These are phyloP conservation scores for Pseudocercospora musae DNA, from an alignment of 2,329 filamentous ascomycete species.

Conservation along the genomic window DNA sequence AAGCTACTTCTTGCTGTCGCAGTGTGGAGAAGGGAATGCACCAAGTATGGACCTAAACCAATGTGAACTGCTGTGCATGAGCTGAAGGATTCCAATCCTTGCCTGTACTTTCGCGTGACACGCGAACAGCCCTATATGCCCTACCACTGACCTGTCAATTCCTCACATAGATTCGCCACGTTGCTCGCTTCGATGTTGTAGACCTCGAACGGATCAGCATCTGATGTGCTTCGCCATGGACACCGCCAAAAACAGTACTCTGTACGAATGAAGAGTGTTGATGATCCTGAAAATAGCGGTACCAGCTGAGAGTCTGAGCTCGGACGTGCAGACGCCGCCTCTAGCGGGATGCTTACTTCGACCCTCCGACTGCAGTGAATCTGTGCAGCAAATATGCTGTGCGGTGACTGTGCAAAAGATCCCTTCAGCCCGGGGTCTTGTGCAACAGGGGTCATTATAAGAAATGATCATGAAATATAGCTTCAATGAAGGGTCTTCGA, in stretches of 20 bases:
- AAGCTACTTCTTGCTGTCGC: constrained; percentile 1
- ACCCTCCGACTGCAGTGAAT: not conserved
- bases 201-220: constrained; percentile 6
- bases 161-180: not conserved
- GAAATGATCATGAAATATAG: not conserved
- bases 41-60: not conserved
- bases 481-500: not conserved
- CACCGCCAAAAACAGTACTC: constrained; percentile 3
- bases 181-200: not conserved
- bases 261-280: not conserved
- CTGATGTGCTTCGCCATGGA: constrained; percentile 1
- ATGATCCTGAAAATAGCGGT: not conserved
- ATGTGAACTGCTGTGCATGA: not conserved
- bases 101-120: not conserved
- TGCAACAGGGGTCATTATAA: not conserved
- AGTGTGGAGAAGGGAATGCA: not conserved
- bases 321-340: constrained; percentile 1
- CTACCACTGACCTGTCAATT: not conserved
- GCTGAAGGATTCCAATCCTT: not conserved
- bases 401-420: not conserved
- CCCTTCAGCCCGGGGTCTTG: not conserved
- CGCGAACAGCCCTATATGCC: not conserved
- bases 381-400: not conserved
- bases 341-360: not conserved
- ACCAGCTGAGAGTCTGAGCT: constrained; percentile 1